phyloP scores from a whole-genome alignment of 2,329 filamentous ascomycete species.

The Sporothrix mexicana region DNA sequence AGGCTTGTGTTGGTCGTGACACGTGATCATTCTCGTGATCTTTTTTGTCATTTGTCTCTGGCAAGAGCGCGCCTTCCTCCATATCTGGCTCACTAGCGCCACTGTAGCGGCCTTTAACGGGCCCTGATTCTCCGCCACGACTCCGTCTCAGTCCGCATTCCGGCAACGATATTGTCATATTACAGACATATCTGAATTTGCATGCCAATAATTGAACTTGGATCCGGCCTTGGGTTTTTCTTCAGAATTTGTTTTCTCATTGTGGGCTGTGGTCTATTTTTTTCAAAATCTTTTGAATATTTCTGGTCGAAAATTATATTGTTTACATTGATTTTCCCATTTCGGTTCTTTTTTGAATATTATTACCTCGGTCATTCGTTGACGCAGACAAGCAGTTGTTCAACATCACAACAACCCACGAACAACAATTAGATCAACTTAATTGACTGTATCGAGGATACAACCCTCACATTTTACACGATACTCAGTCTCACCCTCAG shows the following conservation, averaged over 20 bases:
- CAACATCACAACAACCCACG: background rate
- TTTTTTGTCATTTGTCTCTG: background rate
- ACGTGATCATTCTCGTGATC: background rate
- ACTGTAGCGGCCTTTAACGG: background rate
- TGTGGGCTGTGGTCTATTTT: background rate
- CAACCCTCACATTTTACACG: background rate
- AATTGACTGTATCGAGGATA: background rate
- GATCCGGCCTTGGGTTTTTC: background rate
- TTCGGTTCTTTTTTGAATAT: background rate
- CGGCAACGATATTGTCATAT: background rate
- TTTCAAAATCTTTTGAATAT: background rate
- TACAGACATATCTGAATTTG: background rate
- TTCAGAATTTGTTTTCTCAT: background rate
- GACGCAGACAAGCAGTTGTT: background rate
- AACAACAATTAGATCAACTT: background rate
- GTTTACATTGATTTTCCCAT: background rate
- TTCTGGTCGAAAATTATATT: background rate
- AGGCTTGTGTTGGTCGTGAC: background rate
- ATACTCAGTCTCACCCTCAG: no score
- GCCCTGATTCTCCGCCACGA: conserved; percentile 12
- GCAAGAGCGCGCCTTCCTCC: no score
- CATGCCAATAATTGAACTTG: background rate
- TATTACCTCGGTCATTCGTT: background rate
- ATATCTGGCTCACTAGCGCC: background rate
- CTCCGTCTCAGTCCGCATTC: conserved; percentile 17